Conservation (phyloP, 2,329 filamentous ascomycete species). For the Venturia aucupariae region DNA sequence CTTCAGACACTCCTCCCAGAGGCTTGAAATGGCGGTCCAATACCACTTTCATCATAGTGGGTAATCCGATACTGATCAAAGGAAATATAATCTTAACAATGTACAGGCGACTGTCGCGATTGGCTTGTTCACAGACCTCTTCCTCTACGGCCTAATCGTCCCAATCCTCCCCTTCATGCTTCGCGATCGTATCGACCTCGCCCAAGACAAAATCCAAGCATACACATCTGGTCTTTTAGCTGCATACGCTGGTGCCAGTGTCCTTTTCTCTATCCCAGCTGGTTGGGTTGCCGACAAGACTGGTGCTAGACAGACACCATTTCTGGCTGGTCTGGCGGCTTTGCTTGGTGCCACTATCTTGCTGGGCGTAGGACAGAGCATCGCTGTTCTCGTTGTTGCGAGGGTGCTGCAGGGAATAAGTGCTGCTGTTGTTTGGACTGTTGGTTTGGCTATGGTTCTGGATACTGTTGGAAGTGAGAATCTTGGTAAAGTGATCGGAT, state of each 20-base stretch:
- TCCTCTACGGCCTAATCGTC: conserved; percentile 52
- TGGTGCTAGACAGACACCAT: conserved; percentile 46
- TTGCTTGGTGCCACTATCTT: conserved; percentile 46
- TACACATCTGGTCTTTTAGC: conserved; percentile 46
- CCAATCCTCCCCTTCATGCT: conserved; percentile 52
- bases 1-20: background rate
- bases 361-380: conserved; percentile 41
- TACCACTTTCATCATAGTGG: background rate
- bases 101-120: conserved; percentile 41
- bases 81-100: background rate
- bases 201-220: conserved; percentile 40
- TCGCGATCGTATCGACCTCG: conserved; percentile 39
- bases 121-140: conserved; percentile 49
- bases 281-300: conserved; percentile 48
- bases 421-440: conserved; percentile 51
- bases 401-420: conserved; percentile 49
- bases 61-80: background rate
- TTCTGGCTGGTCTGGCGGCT: conserved; percentile 46
- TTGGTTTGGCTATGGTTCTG: conserved; percentile 48
- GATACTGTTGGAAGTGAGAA: conserved; percentile 49
- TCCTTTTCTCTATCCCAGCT: conserved; percentile 34
- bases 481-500: conserved; percentile 43
- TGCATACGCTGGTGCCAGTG: conserved; percentile 44
- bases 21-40: background rate
- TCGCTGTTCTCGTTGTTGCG: conserved; percentile 42